Evolutionary conservation across 805 yeast species (phyloP).

Genomic region (Debaryomyces prosopidis): DNA sequence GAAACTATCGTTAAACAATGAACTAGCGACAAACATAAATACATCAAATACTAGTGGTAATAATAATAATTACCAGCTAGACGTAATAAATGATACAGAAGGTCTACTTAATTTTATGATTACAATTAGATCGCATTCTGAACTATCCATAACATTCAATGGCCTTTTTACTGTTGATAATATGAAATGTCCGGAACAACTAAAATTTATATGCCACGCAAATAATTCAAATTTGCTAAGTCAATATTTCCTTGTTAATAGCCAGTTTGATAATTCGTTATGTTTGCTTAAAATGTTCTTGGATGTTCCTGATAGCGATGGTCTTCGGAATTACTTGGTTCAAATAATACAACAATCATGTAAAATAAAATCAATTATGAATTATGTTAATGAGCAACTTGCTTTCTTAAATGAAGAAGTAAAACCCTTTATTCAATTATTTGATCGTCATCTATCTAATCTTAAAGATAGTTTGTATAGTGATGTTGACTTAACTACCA

Average conservation of each 20-base stretch:
- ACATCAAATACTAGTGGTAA: slow-evolving; percentile 1
- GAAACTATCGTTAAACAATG: slow-evolving; percentile 20
- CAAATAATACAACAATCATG: slow-evolving; percentile 24
- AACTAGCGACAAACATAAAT: slow-evolving; percentile 10
- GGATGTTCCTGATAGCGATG: slow-evolving; percentile 7
- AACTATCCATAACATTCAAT: slow-evolving; percentile 31
- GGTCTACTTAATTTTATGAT: slow-evolving; percentile 21
- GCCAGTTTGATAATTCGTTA: slow-evolving; percentile 5
- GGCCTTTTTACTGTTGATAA: slow-evolving; percentile 28
- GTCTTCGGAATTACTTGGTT: slow-evolving; percentile 15
- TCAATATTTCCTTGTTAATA: slow-evolving; percentile 26
- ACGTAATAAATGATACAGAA: slow-evolving; percentile 7
- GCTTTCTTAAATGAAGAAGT: slow-evolving; percentile 18
- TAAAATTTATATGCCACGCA: slow-evolving; percentile 18
- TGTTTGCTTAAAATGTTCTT: slow-evolving; percentile 16
- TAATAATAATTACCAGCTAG: neutral
- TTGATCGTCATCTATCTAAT: slow-evolving; percentile 35
- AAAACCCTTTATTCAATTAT: slow-evolving; percentile 22
- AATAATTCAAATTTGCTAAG: slow-evolving; percentile 22
- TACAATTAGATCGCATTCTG: slow-evolving; percentile 19
- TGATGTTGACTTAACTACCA: slow-evolving; percentile 25
- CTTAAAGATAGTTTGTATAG: slow-evolving; percentile 26
- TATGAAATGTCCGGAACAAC: slow-evolving; percentile 19
- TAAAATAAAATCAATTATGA: slow-evolving; percentile 24
- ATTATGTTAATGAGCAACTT: slow-evolving; percentile 24